A percentile compares a stretch with the other conserved stretches of the same genome.
These are phyloP conservation scores for Euphorbia neoarborescens DNA, from an alignment of 441 rosid genomes.

Conservation along the genomic window DNA sequence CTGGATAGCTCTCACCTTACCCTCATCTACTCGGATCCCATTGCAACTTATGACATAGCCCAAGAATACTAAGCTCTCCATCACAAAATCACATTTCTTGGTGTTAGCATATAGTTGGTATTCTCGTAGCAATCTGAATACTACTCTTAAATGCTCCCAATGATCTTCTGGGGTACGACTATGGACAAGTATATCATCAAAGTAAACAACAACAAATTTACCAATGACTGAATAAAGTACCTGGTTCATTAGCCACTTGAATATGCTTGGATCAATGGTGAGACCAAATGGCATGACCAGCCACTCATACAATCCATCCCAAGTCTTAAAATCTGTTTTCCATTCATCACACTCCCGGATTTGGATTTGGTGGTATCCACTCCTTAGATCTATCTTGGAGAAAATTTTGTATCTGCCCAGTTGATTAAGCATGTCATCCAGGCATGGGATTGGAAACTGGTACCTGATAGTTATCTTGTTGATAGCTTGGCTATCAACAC, in stretches of 20 bases:
- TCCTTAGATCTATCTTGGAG: background rate
- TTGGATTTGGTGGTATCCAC: background rate
- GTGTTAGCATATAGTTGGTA: background rate
- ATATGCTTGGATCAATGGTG: background rate
- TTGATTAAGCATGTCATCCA: background rate
- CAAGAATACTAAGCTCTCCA: background rate
- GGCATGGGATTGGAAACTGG: background rate
- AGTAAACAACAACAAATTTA: background rate
- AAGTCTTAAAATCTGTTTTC: background rate
- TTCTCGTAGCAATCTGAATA: background rate
- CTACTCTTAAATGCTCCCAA: background rate
- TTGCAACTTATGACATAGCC: background rate
- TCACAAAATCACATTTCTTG: background rate
- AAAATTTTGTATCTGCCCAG: background rate
- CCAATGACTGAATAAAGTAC: background rate
- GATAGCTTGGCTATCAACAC: background rate
- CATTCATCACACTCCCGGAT: background rate
- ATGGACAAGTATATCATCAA: background rate
- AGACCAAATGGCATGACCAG: background rate
- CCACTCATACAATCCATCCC: background rate
- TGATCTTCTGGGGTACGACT: background rate
- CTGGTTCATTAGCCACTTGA: background rate
- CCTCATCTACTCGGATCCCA: background rate
- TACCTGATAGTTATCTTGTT: background rate
- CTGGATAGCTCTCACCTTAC: background rate